Evolutionary conservation across 2,329 filamentous ascomycete genomes (phyloP), one percentile per base, ranked within the genome.

Genomic region (Beauveria caledonica): DNA sequence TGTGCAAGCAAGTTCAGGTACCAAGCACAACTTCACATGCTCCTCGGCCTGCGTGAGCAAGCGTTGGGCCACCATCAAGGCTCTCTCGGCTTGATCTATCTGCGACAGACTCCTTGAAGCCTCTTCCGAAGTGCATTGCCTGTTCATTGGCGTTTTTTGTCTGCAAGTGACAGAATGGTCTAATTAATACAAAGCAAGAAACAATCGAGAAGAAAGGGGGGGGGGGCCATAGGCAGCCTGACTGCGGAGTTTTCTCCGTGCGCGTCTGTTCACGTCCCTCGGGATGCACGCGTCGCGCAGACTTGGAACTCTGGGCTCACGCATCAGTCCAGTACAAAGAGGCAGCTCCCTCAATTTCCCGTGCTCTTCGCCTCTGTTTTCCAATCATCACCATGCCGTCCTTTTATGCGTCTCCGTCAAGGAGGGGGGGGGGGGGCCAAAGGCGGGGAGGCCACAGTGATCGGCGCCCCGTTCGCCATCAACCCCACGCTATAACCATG

Each of bases 21-120:
- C 54, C 45, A 49, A 57, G 29, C 25, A 36, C 25, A 40, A 11
- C 40, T 57, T 57, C 54, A 57, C 54, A 57, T 57, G 54, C 44
- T 57, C 29, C 42, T 56, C 53, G 53, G 54, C 19, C 11, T 42
- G 29, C 19, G 3, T 50, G 17, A 50, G 17, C 13, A 9, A 9
- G 13, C 50, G 13, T 40, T 40, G 13, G 5, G 49, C n/a, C 19
- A 23, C 29, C 49, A 44, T 45, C 40, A 44, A 33, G 17, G 33
- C 29, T 23, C 19, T 23, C 19, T 45, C 29, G 13, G 23, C 21
- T 49, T 49, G 27, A 40, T 57, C 21, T 57, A 57, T 39, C 5
- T 23, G 21, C 29, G 42, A 48, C 29, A 48, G 5, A 2, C 5
- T 39, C 10, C 23, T 19, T 36, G 9, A 10, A 49, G 40, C 15